Percentiles rank a stretch among this genome's conserved stretches.
Conservation (phyloP, 495 filamentous ascomycete genomes). For the Glonium stellatum region DNA sequence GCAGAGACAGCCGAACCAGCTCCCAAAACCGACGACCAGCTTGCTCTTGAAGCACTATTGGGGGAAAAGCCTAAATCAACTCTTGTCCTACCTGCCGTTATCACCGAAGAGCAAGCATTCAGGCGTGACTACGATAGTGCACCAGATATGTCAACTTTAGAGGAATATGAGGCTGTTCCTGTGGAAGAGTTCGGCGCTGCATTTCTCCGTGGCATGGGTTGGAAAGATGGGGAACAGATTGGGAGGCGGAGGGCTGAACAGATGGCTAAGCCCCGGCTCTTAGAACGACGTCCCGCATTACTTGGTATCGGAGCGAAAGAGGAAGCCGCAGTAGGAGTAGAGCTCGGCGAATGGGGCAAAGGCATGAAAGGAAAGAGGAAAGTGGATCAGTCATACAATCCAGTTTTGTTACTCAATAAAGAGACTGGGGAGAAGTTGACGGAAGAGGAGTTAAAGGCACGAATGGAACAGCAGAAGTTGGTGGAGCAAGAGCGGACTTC, state of each 20-base stretch:
- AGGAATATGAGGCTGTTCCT: conserved; percentile 80
- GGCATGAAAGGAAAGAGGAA: conserved; percentile 51
- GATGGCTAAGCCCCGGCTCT: conserved; percentile 42
- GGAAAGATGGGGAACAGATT: conserved; percentile 76
- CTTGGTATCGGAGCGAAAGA: conserved; percentile 79
- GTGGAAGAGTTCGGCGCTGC: conserved; percentile 92
- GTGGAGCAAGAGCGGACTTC: conserved; percentile 38
- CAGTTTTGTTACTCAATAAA: conserved; percentile 58
- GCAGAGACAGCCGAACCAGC: conserved; percentile 6
- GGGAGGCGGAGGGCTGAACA: conserved; percentile 41
- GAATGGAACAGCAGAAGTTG: conserved; percentile 41
- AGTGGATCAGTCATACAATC: conserved; percentile 56
- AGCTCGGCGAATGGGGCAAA: conserved; percentile 69
- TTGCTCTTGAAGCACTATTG: conserved; percentile 73
- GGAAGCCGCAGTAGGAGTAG: conserved; percentile 63
- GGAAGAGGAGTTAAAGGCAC: conserved; percentile 51
- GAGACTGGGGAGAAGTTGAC: conserved; percentile 60
- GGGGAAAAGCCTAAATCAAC: conserved; percentile 51
- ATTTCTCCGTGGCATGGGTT: conserved; percentile 84
- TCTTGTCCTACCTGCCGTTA: conserved; percentile 51
- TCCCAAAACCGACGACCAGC: conserved; percentile 57
- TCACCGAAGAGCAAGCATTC: conserved; percentile 63
- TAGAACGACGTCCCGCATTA: conserved; percentile 65
- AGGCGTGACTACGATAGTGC: conserved; percentile 59
- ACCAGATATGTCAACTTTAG: conserved; percentile 66